These are phyloP conservation scores for Rhodosporidiobolus sp. DNA, from an alignment of 768 basidiomycete genomes.

Conservation along the genomic window DNA sequence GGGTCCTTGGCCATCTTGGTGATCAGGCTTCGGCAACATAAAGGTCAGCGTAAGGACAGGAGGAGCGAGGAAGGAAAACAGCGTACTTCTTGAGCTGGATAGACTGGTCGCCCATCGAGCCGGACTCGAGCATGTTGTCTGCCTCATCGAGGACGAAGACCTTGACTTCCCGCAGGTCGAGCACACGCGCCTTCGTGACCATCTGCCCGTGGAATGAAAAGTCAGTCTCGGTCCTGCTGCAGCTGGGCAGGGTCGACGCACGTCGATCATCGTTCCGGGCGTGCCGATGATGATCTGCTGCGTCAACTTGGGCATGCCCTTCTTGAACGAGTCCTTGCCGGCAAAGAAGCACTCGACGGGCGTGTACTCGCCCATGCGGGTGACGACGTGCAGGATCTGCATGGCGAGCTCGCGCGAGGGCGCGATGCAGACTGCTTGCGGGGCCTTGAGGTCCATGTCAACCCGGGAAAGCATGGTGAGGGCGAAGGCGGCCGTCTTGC, in stretches of 20 bases:
- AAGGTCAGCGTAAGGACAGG: slow-evolving; percentile 43
- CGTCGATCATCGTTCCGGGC: slow-evolving; percentile 88
- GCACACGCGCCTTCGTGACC: slow-evolving; percentile 37
- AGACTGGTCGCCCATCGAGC: slow-evolving; percentile 82
- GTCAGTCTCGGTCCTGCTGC: neutral
- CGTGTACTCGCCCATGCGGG: slow-evolving; percentile 92
- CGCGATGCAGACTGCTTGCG: slow-evolving; percentile 95
- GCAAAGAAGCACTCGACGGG: slow-evolving; percentile 90
- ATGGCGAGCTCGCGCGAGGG: slow-evolving; percentile 95
- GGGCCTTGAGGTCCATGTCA: slow-evolving; percentile 73
- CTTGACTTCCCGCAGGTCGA: slow-evolving; percentile 76
- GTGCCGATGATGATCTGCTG: slow-evolving; percentile 94
- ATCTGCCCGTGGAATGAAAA: slow-evolving; percentile 20
- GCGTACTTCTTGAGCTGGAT: slow-evolving; percentile 86
- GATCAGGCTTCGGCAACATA: slow-evolving; percentile 33
- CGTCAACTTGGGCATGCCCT: slow-evolving; percentile 56
- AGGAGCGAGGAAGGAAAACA: slow-evolving; percentile 32
- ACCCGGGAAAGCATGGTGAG: slow-evolving; percentile 94
- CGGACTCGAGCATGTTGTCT: slow-evolving; percentile 96
- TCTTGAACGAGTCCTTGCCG: slow-evolving; percentile 67
- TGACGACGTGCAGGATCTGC: slow-evolving; percentile 93
- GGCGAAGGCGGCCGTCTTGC: slow-evolving; percentile 97
- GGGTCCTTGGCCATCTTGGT: slow-evolving; percentile 39
- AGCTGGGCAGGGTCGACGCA: slow-evolving; percentile 54
- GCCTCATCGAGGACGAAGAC: slow-evolving; percentile 97